Conservation (phyloP, 2,329 filamentous ascomycete genomes). For the Aspergillus sp. region DNA sequence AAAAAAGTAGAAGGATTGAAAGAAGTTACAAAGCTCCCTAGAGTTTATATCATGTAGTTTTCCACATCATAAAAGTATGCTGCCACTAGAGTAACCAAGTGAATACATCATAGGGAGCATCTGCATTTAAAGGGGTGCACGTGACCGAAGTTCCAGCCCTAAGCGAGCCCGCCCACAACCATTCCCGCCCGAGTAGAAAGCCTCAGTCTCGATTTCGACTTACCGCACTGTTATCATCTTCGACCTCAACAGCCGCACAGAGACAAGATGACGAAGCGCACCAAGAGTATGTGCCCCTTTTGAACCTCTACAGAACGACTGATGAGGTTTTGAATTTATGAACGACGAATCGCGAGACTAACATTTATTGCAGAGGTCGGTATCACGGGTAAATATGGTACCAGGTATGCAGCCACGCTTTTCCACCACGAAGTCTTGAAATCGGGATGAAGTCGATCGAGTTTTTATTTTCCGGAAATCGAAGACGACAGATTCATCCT, state of each 20-base stretch:
- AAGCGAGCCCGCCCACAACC: conserved; percentile 45
- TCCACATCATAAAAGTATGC: background rate
- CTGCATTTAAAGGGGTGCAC: conserved; percentile 19
- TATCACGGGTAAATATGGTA: conserved; percentile 98
- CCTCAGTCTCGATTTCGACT: conserved; percentile 35
- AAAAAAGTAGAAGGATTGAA: too few relatives aligned
- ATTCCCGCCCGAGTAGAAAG: conserved; percentile 36
- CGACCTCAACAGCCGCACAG: conserved; percentile 39
- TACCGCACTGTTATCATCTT: conserved; percentile 40
- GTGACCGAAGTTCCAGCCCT: conserved; percentile 40
- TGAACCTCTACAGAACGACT: background rate
- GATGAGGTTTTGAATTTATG: background rate
- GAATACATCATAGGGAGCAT: background rate
- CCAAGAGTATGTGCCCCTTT: conserved; percentile 64
- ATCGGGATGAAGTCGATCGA: conserved; percentile 18
- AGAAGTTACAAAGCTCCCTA: too few relatives aligned
- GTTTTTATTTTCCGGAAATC: conserved; percentile 14
- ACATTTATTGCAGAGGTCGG: conserved; percentile 68
- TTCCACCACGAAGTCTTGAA: conserved; percentile 21
- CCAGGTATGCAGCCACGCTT: conserved; percentile 67
- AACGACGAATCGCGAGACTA: conserved; percentile 24
- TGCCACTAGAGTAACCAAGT: too few relatives aligned
- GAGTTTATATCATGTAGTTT: too few relatives aligned
- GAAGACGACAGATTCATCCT: conserved; percentile 22
- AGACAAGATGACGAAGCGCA: conserved; percentile 89